Evolutionary conservation across 352 stramenopile species (phyloP).

Genomic region (Globisporangium parvum): DNA sequence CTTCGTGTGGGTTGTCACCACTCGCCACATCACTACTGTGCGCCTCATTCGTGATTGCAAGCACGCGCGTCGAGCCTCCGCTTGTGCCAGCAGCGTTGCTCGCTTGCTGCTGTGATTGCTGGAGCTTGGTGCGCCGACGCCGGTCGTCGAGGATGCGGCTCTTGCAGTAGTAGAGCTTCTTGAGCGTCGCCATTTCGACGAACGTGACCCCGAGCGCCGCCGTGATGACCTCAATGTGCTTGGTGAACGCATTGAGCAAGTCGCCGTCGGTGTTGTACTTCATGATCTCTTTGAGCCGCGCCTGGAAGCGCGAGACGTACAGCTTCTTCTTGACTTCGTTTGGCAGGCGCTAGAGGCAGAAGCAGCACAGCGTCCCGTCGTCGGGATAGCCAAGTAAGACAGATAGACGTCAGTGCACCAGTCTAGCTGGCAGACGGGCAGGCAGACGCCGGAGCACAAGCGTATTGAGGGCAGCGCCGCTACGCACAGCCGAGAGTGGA

Average conservation of each 20-base stretch:
- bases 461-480: too few species aligned
- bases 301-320: conserved; percentile 55
- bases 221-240: conserved; percentile 71
- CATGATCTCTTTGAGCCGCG: conserved; percentile 67
- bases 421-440: neutral
- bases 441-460: too few species aligned
- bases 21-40: neutral
- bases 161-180: conserved; percentile 41
- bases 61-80: too few species aligned
- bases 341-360: conserved; percentile 33
- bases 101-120: too few species aligned
- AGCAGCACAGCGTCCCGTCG: too few species aligned
- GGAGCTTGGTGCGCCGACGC: conserved; percentile 5
- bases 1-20: neutral
- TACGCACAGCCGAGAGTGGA: conserved; percentile 47
- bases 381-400: too few species aligned
- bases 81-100: too few species aligned
- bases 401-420: neutral
- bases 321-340: conserved; percentile 79
- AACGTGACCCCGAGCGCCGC: conserved; percentile 49
- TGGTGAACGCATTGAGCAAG: conserved; percentile 56
- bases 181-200: conserved; percentile 46
- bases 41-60: neutral
- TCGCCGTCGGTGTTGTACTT: conserved; percentile 75
- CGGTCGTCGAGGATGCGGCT: conserved; percentile 17